Conservation (phyloP, 345 rosid species). For the Noccaea caerulescens region DNA sequence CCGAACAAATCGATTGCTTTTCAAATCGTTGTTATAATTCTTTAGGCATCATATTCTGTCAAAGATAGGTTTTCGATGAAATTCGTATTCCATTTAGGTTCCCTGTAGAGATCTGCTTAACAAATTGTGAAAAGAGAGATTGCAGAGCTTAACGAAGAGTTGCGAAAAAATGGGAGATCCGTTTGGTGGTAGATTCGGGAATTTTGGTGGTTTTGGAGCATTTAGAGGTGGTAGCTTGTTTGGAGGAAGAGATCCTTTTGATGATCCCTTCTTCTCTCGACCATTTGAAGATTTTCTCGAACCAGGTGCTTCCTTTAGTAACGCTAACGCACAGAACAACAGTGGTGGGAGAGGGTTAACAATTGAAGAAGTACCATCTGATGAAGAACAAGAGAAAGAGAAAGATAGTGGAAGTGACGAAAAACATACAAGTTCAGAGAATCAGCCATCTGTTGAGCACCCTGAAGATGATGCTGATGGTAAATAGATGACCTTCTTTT, state of each 20-base stretch:
- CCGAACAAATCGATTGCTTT: not conserved
- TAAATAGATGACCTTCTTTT: no score
- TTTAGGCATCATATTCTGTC: not conserved
- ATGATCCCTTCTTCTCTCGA: conserved; percentile 69
- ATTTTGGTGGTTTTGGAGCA: conserved; percentile 45
- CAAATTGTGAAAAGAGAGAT: conserved; percentile 16
- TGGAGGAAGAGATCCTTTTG: conserved; percentile 76
- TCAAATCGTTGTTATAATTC: not conserved
- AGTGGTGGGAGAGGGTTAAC: conserved; percentile 47
- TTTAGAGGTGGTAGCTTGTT: conserved; percentile 54
- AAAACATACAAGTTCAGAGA: conserved; percentile 34
- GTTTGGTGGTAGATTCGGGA: conserved; percentile 53
- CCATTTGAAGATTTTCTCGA: conserved; percentile 55
- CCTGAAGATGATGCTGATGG: conserved; percentile 70
- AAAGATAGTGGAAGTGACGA: conserved; percentile 25
- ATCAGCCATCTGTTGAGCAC: conserved; percentile 66
- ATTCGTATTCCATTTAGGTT: not conserved
- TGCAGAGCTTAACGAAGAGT: conserved; percentile 59
- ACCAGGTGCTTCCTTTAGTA: conserved; percentile 32
- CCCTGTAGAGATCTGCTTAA: not conserved
- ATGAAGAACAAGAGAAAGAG: conserved; percentile 52
- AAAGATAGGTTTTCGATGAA: not conserved
- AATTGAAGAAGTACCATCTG: conserved; percentile 69
- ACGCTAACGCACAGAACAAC: conserved; percentile 20
- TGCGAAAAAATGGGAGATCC: conserved; percentile 48